Conservation (phyloP, 805 yeast species). For the Wickerhamomyces mucosus region DNA sequence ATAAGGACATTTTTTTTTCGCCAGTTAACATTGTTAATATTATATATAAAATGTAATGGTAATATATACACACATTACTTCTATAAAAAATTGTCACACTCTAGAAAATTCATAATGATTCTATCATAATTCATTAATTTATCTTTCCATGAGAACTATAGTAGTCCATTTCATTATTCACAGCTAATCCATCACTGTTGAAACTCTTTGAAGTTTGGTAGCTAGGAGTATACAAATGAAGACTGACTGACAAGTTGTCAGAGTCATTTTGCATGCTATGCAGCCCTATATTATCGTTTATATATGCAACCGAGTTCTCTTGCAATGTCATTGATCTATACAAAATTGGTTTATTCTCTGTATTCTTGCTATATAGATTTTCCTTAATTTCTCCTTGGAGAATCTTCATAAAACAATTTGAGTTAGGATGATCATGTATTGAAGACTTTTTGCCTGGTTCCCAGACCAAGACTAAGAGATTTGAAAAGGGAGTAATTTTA, state of each 20-base stretch:
- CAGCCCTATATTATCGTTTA: slow-evolving; percentile 35
- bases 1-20: background rate
- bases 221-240: slow-evolving; percentile 36
- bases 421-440: slow-evolving; percentile 40
- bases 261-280: slow-evolving; percentile 32
- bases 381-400: slow-evolving; percentile 22
- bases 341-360: background rate
- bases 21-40: background rate
- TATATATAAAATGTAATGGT: background rate
- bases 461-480: slow-evolving; percentile 36
- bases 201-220: too few relatives aligned
- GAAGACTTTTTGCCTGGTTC: slow-evolving; percentile 34
- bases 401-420: slow-evolving; percentile 40
- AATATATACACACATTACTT: background rate
- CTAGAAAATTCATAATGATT: too few relatives aligned
- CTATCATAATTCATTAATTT: too few relatives aligned
- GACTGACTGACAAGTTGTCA: slow-evolving; percentile 27
- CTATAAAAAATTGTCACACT: too few relatives aligned
- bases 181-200: too few relatives aligned
- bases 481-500: slow-evolving; percentile 33
- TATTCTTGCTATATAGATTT: slow-evolving; percentile 5
- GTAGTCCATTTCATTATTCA: too few relatives aligned
- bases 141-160: too few relatives aligned
- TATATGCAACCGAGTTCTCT: slow-evolving; percentile 33
- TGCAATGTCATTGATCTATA: slow-evolving; percentile 7